Base-by-base conservation (phyloP, 495 filamentous ascomycete genomes). In the Tuber brumale region DNA sequence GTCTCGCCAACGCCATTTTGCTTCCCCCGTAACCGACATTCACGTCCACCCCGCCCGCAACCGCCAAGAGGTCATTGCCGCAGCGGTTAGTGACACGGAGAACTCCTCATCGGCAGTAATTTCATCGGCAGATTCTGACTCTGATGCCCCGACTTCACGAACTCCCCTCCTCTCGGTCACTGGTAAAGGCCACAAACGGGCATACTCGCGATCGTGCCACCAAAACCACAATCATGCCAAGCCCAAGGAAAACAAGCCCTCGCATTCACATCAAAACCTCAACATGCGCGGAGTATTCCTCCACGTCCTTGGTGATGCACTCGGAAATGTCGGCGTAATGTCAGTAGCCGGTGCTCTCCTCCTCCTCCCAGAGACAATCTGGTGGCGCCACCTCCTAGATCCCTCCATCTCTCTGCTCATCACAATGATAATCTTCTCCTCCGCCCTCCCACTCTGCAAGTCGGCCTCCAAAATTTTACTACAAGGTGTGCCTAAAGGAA, bases 281-380 rank as follows among this genome's bases (percentile, higher is more conserved):
- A 97, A 97, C 85, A 98, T 99, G 95, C 93, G 93, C 42, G 95
- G 95, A 79, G 95, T 99, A 84, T 91, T 99, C 84, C 89, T 99
- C 10, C 95, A 99, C 81, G 95, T 99, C 46, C 88, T 97, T 84
- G 95, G 95, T 31, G 95, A 99, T 84, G 95, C 95, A 0, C 89
- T 99, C 12, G 96, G 96, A 76, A 99, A 99, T 79, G 90, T 99
- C 72, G 95, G 96, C 77, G 95, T 99, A 73, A 99, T 99, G 71
- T 87, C 86, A n/a, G 94, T 94, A 10, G 95, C 95, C 0, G 89
- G 97, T 21, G 85, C 97, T 76, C 97, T 99, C 84, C 97, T 94
- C 93, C 87, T 95, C 71, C 93, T 93, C 2, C 82, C 85, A n/a
- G 84, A 85, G 46, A 81, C 83, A 43, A 92, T 86, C 85, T 82